Base-by-base conservation (phyloP, 148 eudicot species). In the Bassia scoparia region DNA sequence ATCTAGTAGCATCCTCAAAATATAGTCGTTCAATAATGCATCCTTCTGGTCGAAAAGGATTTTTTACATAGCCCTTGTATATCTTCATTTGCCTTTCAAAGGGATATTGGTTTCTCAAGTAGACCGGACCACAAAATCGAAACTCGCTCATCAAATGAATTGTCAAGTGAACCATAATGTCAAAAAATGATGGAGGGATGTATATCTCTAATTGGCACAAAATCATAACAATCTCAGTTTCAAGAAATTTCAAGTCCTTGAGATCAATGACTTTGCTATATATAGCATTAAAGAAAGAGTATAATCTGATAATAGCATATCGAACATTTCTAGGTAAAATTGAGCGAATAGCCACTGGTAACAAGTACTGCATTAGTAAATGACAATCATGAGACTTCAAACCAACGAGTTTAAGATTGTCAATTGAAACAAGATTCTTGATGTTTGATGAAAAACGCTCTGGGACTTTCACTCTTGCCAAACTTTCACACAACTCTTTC, bases 141-240 rank as follows among this genome's bases (percentile, higher is more conserved):
- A 54, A 7, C 14, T 23, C 59, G 12, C 30, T 54, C 11, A 54
- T 29, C 59, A 74, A 38, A 68, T 74, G 71, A 16, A 53, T 15
- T 0, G 54, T 62, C 44, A 73, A 50, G 50, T 73, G 68, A n/a
- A 73, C 41, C 69, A 73, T 73, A 1, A 29, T 63, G 34, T 54
- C 71, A 54, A 66, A 74, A 66, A 54, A 74, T 3, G 55, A 52
- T 0, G 77, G 71, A 53, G 70, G 77, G 24, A 74, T 65, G 15
- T 49, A 53, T 63, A 74, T 74, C 34, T 74, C 71, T 13, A 74
- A 31, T 17, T 74, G 64, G 24, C 70, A 74, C 16, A 74, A 27
- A 0, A 58, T 74, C 7, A 74, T 17, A 11, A 41, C 31, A 53
- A 74, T 52, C 15, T 35, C 69, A 34, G 0, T 29, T n/a, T 74